Evolutionary conservation across 805 yeast species (phyloP).

Genomic region (Candida caryicola): DNA sequence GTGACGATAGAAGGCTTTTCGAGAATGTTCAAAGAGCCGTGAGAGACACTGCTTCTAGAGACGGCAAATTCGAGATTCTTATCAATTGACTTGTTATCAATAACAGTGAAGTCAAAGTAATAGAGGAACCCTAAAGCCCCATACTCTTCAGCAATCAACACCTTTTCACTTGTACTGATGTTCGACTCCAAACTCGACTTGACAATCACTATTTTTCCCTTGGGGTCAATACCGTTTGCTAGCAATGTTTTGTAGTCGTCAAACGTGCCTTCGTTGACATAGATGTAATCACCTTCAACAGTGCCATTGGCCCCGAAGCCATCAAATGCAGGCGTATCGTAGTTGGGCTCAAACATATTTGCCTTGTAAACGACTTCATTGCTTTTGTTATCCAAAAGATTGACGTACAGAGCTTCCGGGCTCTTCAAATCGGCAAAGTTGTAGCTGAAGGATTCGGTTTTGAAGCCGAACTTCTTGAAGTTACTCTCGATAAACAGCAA

Average conservation of each 20-base stretch:
- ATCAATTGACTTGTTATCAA: conserved; percentile 11
- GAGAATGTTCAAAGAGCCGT: conserved; percentile 5
- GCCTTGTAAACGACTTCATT: conserved; percentile 26
- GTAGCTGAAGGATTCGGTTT: conserved; percentile 16
- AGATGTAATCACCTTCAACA: conserved; percentile 23
- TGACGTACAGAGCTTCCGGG: conserved; percentile 28
- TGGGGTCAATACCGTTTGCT: conserved; percentile 16
- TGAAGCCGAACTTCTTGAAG: conserved; percentile 29
- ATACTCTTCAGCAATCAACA: conserved; percentile 20
- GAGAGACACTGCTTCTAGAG: conserved; percentile 18
- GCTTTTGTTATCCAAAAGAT: conserved; percentile 19
- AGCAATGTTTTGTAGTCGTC: conserved; percentile 26
- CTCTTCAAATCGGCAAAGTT: conserved; percentile 12
- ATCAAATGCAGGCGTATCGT: conserved; percentile 31
- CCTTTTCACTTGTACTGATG: conserved; percentile 21
- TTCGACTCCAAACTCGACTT: conserved; percentile 12
- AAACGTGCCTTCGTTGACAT: conserved; percentile 28
- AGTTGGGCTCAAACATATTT: conserved; percentile 20
- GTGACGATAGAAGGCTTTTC: conserved; percentile 19
- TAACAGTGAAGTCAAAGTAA: conserved; percentile 13
- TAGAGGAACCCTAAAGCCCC: conserved; percentile 28
- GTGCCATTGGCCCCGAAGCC: conserved; percentile 27
- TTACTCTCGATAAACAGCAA: conserved; percentile 21
- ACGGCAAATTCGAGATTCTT: conserved; percentile 13
- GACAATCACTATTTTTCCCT: conserved; percentile 29